A percentile compares a stretch with the other conserved stretches of the same genome.
Conservation (phyloP, 371 early-diverging fungal species). For the Rhizomucor pusillus region DNA sequence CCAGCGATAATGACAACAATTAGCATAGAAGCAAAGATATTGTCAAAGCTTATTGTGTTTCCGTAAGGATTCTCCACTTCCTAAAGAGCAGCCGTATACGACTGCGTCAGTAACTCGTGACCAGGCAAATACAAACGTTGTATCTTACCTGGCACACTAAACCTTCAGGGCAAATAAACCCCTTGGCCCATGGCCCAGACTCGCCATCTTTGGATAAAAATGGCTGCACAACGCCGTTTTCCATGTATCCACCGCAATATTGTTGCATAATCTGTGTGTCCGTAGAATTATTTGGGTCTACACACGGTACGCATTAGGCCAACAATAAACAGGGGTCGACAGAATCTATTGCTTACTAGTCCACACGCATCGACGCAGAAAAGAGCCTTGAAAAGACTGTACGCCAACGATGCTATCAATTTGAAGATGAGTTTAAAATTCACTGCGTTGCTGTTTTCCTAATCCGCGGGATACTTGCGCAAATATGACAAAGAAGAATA, state of each 20-base stretch:
- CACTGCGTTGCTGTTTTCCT: too few relatives aligned
- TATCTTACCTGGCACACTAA: constrained; percentile 50
- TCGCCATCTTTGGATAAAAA: constrained; percentile 23
- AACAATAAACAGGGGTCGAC: too few relatives aligned
- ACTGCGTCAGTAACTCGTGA: too few relatives aligned
- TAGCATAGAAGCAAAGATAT: constrained; percentile 57
- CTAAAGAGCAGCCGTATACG: constrained; percentile 9
- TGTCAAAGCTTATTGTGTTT: constrained; percentile 60
- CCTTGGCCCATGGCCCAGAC: constrained; percentile 45
- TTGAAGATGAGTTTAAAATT: neutral
- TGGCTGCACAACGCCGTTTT: constrained; percentile 18
- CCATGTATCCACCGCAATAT: constrained; percentile 50
- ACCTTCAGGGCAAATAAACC: constrained; percentile 54
- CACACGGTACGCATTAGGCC: neutral
- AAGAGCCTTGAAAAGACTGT: constrained; percentile 66
- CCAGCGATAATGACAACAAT: constrained; percentile 54
- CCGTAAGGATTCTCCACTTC: constrained; percentile 50
- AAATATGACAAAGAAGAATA: constrained; percentile 65
- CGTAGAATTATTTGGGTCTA: constrained; percentile 35
- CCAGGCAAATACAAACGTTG: neutral
- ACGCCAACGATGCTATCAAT: constrained; percentile 56
- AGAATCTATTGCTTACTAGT: constrained; percentile 23
- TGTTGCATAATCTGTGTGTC: constrained; percentile 31
- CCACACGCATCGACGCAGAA: constrained; percentile 60
- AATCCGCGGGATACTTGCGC: constrained; percentile 54